phyloP scores from a whole-genome alignment of 2,329 filamentous ascomycete species.

The Coniosporium tulheliwenetii region DNA sequence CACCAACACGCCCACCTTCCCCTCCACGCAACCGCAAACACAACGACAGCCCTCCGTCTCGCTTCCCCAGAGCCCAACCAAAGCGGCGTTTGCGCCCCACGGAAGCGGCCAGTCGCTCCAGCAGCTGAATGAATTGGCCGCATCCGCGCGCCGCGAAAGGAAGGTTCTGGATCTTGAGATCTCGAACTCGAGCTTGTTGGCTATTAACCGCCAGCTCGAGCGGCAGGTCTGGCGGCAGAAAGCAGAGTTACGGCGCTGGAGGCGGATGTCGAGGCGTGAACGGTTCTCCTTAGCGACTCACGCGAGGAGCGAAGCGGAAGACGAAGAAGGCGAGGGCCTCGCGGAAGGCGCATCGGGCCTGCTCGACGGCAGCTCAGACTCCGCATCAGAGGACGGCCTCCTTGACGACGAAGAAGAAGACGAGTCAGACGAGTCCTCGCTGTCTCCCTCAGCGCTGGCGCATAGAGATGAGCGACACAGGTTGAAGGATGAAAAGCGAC shows the following conservation, averaged over 20 bases:
- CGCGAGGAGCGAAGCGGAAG: conserved; percentile 24
- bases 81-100: conserved; percentile 28
- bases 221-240: conserved; percentile 84
- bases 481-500: conserved; percentile 63
- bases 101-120: conserved; percentile 24
- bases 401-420: conserved; percentile 12
- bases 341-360: conserved; percentile 24
- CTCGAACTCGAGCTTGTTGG: conserved; percentile 83
- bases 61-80: conserved; percentile 17
- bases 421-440: conserved; percentile 22
- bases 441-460: conserved; percentile 20
- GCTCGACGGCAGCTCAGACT: conserved; percentile 18
- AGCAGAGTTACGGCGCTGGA: conserved; percentile 69
- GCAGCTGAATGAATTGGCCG: conserved; percentile 58
- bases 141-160: conserved; percentile 78
- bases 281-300: conserved; percentile 46
- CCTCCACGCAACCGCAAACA: not conserved
- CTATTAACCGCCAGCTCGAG: conserved; percentile 88
- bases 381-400: conserved; percentile 12
- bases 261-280: conserved; percentile 71
- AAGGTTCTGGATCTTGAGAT: conserved; percentile 96
- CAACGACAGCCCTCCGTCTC: not conserved
- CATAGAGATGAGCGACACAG: conserved; percentile 36
- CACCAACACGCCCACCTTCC: not conserved
- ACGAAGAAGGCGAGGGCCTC: conserved; percentile 12